A percentile compares a stretch with the other conserved stretches of the same genome.
These are phyloP conservation scores for Yamadazyma insecticola DNA, from an alignment of 805 yeast genomes.

Conservation along the genomic window DNA sequence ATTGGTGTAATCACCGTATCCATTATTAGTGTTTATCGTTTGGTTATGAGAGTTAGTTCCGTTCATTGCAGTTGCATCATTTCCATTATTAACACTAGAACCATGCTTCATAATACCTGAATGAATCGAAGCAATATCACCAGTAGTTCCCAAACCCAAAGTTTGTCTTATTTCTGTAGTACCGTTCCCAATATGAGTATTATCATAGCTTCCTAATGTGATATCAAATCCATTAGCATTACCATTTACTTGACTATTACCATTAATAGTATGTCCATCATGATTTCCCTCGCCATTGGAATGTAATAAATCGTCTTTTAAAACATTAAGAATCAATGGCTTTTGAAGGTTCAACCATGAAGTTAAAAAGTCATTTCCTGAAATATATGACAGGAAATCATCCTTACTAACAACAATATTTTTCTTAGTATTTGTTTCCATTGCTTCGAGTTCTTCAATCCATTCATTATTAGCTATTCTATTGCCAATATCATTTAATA, in stretches of 20 bases:
- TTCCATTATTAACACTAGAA: conserved; percentile 1
- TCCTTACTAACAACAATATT: conserved; percentile 10
- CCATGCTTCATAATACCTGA: conserved; percentile 21
- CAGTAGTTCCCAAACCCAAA: conserved; percentile 35
- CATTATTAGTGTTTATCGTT: neutral
- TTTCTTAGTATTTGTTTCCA: conserved; percentile 4
- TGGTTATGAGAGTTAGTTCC: conserved; percentile 1
- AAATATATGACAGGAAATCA: conserved; percentile 21
- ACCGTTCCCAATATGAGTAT: conserved; percentile 4
- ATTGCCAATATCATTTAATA: conserved; percentile 18
- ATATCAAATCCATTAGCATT: conserved; percentile 3
- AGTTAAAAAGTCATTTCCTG: conserved; percentile 21
- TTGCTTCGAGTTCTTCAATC: conserved; percentile 19
- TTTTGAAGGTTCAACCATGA: conserved; percentile 29
- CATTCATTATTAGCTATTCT: conserved; percentile 23
- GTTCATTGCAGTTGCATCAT: neutral
- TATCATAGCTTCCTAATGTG: conserved; percentile 7
- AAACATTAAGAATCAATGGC: conserved; percentile 14
- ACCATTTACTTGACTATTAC: conserved; percentile 1
- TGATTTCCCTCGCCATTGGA: conserved; percentile 1
- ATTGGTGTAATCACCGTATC: conserved; percentile 11
- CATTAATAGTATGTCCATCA: conserved; percentile 2
- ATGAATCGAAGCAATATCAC: conserved; percentile 38
- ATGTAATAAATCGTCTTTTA: conserved; percentile 1
- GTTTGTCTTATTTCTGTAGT: conserved; percentile 11